These are phyloP conservation scores for Grosmannia serpens DNA, from an alignment of 2,329 filamentous ascomycete genomes.

Conservation along the genomic window DNA sequence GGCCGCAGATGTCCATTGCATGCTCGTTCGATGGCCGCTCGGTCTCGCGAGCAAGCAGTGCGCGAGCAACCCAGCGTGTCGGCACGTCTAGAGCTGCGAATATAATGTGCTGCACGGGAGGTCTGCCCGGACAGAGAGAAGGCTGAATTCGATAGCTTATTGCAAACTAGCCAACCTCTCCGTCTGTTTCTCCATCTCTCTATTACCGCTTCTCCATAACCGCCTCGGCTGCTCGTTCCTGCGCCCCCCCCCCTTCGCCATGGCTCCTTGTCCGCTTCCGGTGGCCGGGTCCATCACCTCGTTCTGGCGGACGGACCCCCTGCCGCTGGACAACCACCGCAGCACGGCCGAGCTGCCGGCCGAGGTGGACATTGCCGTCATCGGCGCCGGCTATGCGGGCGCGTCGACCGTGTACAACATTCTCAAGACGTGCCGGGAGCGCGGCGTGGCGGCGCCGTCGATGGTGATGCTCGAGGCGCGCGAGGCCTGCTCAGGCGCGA, in stretches of 20 bases:
- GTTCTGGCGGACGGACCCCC: constrained; percentile 28
- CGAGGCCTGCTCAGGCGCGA: constrained; percentile 24
- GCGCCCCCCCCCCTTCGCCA: not conserved
- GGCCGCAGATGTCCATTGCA: not conserved
- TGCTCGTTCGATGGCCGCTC: not conserved
- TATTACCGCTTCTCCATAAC: not conserved
- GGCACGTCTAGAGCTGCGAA: not conserved
- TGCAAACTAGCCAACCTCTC: not conserved
- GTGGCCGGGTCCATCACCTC: constrained; percentile 18
- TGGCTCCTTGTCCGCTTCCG: constrained; percentile 11
- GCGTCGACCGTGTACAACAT: constrained; percentile 30
- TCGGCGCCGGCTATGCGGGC: constrained; percentile 36
- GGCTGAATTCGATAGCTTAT: too few species aligned
- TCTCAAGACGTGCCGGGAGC: constrained; percentile 12
- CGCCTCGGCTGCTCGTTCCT: not conserved
- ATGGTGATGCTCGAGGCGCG: constrained; percentile 24
- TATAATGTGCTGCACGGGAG: not conserved
- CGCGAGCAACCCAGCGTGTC: too few species aligned
- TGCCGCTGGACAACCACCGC: constrained; percentile 27
- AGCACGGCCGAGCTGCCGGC: constrained; percentile 25
- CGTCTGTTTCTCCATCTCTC: not conserved
- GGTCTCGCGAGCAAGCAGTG: not conserved
- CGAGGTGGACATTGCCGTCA: constrained; percentile 31
- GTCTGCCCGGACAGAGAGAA: not conserved
- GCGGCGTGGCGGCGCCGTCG: constrained; percentile 5